Base-by-base conservation (phyloP, 306 rosid species). In the Dalbergia oliveri region DNA sequence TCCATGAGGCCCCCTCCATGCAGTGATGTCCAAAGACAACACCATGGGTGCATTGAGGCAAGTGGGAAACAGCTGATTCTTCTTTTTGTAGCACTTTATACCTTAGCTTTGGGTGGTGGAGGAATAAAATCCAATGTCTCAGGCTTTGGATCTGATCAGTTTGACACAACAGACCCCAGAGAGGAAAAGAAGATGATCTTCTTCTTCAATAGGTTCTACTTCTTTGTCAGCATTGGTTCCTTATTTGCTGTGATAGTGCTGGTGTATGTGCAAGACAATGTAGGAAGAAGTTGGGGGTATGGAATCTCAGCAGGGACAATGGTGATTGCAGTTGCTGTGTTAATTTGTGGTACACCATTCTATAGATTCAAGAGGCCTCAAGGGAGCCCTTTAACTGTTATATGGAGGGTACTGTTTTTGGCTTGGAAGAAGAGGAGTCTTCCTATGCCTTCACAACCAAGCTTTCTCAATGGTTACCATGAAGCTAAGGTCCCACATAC, bases 181-280 rank as follows among this genome's bases (percentile, higher is more conserved):
- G 99, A 91, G 66, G 97, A 93, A 63, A 93, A 84, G 81, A 83
- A 87, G 37, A 95, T 95, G 99, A 66, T 95, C 7, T 95, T 93
- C 77, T 95, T 93, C 99, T 93, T 95, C 92, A 95, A 95, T 14
- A 93, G 99, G 74, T 90, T 95, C 91, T 95, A 92, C 62, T 93
- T 93, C 73, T 84, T 83, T n/a, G 86, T 95, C 21, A 93, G 98
- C 74, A 74, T 91, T 6, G 98, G 99, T 26, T 95, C 99, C 44
- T 75, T 93, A 6, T 95, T 95, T 62, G 85, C 97, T 23, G 98
- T 91, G 13, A 13, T 88, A 21, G 98, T 93, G 41, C 87, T 93
- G 79, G 97, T 95, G 57, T 95, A 93, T 78, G 83, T 95, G 59
- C 99, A 93, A 85, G 99, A 93, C 23, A 82, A 91, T 53, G 85